Evolutionary conservation across 805 yeast species (phyloP).

Genomic region (Candida khao-thaluensis): DNA sequence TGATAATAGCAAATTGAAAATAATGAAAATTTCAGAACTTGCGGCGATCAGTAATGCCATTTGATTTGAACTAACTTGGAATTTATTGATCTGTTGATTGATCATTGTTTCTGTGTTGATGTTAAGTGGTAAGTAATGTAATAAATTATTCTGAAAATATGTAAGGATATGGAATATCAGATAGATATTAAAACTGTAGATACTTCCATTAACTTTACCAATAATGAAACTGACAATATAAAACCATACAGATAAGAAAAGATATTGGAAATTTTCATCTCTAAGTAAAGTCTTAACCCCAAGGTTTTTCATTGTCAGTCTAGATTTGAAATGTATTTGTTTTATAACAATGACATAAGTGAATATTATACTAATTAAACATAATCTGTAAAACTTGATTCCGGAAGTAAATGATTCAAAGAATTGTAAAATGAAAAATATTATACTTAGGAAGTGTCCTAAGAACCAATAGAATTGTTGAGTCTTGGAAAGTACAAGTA

Average conservation of each 20-base stretch:
- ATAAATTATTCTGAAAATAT: constrained; percentile 38
- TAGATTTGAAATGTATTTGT: constrained; percentile 47
- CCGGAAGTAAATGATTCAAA: constrained; percentile 39
- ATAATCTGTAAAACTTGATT: constrained; percentile 25
- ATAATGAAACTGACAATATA: constrained; percentile 28
- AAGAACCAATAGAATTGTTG: constrained; percentile 72
- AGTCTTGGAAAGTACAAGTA: constrained; percentile 25
- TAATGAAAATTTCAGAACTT: constrained; percentile 32
- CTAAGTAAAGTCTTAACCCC: constrained; percentile 15
- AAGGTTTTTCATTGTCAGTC: constrained; percentile 10
- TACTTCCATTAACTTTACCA: constrained; percentile 39
- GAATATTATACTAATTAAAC: constrained; percentile 52
- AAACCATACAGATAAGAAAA: constrained; percentile 31
- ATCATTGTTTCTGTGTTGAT: constrained; percentile 28
- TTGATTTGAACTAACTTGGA: constrained; percentile 33
- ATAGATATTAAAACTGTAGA: constrained; percentile 35
- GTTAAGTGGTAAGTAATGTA: constrained; percentile 32
- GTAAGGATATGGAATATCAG: constrained; percentile 38
- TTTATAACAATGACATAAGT: constrained; percentile 64
- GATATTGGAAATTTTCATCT: constrained; percentile 45
- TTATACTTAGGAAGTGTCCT: constrained; percentile 54
- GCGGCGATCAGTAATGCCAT: constrained; percentile 40
- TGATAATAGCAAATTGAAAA: constrained; percentile 23
- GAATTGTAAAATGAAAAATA: constrained; percentile 39
- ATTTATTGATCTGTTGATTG: constrained; percentile 28